Percentiles rank a stretch among this genome's conserved stretches.
These are phyloP conservation scores for Megacollybia marginata DNA, from an alignment of 768 basidiomycete species.

Conservation along the genomic window DNA sequence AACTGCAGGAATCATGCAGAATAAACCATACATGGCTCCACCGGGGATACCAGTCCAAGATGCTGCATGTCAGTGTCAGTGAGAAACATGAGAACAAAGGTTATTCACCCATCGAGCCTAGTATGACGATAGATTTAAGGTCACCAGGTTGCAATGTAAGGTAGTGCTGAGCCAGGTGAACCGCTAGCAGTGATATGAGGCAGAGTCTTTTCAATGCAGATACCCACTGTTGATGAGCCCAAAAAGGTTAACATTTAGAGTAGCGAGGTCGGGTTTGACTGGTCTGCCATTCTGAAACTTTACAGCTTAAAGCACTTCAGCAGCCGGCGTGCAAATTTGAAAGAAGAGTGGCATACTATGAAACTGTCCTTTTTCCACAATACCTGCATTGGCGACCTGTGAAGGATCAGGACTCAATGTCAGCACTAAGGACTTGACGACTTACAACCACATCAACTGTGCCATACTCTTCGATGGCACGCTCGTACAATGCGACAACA, in stretches of 20 bases:
- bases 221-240: constrained; percentile 22
- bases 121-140: constrained; percentile 22
- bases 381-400: constrained; percentile 44
- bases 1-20: too few species aligned
- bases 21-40: constrained; percentile 13
- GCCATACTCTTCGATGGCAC: constrained; percentile 36
- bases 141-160: constrained; percentile 9
- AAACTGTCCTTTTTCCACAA: constrained; percentile 28
- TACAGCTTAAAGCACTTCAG: too few species aligned
- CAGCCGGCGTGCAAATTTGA: too few species aligned
- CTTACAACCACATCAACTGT: constrained; percentile 48
- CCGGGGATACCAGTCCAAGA: constrained; percentile 20
- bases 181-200: constrained; percentile 10
- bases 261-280: constrained; percentile 15
- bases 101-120: constrained; percentile 26
- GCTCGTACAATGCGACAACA: constrained; percentile 42
- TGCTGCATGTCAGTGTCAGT: constrained; percentile 10
- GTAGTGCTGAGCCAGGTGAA: constrained; percentile 24
- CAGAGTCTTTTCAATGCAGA: neutral
- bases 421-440: neutral
- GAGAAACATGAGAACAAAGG: neutral
- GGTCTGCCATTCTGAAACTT: constrained; percentile 3
- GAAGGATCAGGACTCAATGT: neutral
- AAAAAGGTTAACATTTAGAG: constrained; percentile 22
- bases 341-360: constrained; percentile 17